phyloP scores from a whole-genome alignment of 306 rosid genomes.

The Sicyos edulis region DNA sequence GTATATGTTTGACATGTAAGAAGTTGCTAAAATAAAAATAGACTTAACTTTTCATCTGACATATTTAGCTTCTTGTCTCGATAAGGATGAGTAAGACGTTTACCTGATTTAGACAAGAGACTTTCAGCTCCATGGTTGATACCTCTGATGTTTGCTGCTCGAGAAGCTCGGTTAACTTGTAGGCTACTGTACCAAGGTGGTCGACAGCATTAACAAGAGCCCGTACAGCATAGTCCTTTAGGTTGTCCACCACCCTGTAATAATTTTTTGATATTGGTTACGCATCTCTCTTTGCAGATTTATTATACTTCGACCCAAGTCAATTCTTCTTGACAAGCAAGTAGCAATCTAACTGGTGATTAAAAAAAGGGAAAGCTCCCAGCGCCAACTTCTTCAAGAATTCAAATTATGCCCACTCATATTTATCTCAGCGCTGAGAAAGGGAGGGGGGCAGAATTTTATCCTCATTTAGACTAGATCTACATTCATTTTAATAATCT shows the following conservation, averaged over 20 bases:
- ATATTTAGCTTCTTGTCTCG: constrained; percentile 14
- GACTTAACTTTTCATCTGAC: constrained; percentile 21
- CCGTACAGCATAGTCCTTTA: constrained; percentile 86
- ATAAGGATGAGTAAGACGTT: constrained; percentile 11
- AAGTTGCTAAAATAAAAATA: constrained; percentile 49
- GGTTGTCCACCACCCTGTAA: constrained; percentile 73
- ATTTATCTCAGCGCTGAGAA: not conserved
- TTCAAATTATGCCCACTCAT: not conserved
- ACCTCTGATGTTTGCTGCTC: constrained; percentile 71
- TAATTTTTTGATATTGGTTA: constrained; percentile 18
- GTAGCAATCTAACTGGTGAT: not conserved
- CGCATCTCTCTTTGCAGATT: not conserved
- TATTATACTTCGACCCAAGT: not conserved
- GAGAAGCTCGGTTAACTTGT: constrained; percentile 71
- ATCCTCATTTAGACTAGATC: not conserved
- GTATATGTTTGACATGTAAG: constrained; percentile 62
- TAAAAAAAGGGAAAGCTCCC: not conserved
- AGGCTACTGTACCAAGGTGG: constrained; percentile 98
- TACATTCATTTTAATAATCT: not conserved
- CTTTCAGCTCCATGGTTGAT: constrained; percentile 64
- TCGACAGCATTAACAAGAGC: constrained; percentile 93
- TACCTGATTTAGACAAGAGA: constrained; percentile 71
- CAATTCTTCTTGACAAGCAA: not conserved
- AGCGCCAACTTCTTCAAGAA: not conserved
- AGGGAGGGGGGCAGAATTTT: not conserved